These are phyloP conservation scores for Mimosa bimucronata DNA, from an alignment of 306 rosid genomes.

Conservation along the genomic window DNA sequence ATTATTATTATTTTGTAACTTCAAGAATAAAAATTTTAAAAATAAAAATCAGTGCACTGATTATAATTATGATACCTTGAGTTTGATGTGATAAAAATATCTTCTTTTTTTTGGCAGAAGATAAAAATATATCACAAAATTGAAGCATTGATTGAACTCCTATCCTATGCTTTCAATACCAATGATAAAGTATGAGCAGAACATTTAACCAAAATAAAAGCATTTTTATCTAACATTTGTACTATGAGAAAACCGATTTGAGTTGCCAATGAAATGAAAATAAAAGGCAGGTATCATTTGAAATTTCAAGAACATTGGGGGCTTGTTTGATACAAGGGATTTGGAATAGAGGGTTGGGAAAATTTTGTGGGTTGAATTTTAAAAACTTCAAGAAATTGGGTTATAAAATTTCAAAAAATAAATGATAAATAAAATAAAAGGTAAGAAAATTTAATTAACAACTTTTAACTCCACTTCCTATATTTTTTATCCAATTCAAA, in stretches of 20 bases:
- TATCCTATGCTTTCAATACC: neutral
- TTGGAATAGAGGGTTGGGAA: no score
- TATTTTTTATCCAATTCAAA: no score
- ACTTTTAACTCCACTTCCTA: no score
- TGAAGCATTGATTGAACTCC: neutral
- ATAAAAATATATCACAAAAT: neutral
- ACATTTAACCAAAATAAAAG: neutral
- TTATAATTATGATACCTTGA: neutral
- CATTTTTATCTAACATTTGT: neutral
- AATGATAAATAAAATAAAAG: no score
- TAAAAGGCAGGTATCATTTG: neutral
- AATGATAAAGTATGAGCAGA: neutral
- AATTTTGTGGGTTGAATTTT: no score
- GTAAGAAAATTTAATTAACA: no score
- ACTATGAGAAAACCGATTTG: neutral
- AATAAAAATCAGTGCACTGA: neutral
- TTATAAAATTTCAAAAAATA: no score
- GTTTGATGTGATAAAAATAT: neutral
- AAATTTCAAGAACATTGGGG: neutral
- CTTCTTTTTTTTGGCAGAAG: no score
- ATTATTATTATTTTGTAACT: neutral
- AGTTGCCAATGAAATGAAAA: neutral
- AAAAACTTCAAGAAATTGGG: no score
- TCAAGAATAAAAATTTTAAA: neutral
- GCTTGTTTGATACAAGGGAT: no score